phyloP scores from a whole-genome alignment of 768 basidiomycete species.

The Boletus bicolor region DNA sequence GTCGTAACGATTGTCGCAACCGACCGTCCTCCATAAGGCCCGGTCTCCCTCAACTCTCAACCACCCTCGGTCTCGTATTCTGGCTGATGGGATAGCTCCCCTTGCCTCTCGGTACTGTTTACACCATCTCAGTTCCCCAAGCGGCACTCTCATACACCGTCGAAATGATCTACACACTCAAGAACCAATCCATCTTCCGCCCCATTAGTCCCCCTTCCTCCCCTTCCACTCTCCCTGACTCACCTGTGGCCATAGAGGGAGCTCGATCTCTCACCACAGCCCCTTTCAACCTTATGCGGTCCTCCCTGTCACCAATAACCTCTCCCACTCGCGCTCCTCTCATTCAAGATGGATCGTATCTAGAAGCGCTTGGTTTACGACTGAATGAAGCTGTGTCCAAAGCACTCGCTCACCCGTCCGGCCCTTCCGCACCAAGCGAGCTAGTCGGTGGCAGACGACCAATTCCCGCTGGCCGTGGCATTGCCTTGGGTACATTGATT shows the following conservation, averaged over 20 bases:
- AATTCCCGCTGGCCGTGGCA: conserved; percentile 72
- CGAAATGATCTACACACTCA: conserved; percentile 62
- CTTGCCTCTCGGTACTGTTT: conserved; percentile 25
- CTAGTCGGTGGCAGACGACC: conserved; percentile 64
- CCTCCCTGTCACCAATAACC: conserved; percentile 38
- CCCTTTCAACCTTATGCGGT: conserved; percentile 57
- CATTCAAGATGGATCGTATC: conserved; percentile 75
- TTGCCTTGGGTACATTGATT: conserved; percentile 63
- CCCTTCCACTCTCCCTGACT: conserved; percentile 43
- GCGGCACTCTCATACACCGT: conserved; percentile 1
- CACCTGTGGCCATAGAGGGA: conserved; percentile 41
- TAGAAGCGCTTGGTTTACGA: conserved; percentile 72
- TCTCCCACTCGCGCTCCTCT: conserved; percentile 41
- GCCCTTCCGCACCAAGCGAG: conserved; percentile 50
- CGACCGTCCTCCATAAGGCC: conserved; percentile 75
- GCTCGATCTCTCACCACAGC: conserved; percentile 54
- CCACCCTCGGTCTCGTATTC: neutral
- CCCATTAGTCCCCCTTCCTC: conserved; percentile 62
- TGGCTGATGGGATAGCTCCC: conserved; percentile 44
- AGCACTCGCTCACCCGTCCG: conserved; percentile 63
- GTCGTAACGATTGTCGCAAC: conserved; percentile 58
- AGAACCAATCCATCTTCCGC: conserved; percentile 63
- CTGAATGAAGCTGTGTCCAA: conserved; percentile 80
- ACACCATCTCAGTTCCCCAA: conserved; percentile 15
- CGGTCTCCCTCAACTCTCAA: conserved; percentile 11